A percentile compares a stretch with the other conserved stretches of the same genome.
These are phyloP conservation scores for Macrophomina tecta DNA, from an alignment of 2,329 filamentous ascomycete species.

Conservation along the genomic window DNA sequence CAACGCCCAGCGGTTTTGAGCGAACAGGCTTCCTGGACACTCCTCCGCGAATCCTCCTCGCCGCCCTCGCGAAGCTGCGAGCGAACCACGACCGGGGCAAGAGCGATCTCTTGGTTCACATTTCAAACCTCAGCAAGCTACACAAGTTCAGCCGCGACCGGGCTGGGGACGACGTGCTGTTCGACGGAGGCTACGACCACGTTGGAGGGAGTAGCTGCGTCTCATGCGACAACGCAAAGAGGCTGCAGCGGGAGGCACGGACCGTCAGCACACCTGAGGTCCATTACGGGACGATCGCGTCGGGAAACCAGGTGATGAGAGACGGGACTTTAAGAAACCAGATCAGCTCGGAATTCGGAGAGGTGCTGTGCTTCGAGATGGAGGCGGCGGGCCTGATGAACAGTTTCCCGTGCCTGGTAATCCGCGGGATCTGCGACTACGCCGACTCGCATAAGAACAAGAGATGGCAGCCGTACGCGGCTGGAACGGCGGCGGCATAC, in stretches of 20 bases:
- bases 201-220: slow-evolving; percentile 28
- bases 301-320: slow-evolving; percentile 18
- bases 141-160: slow-evolving; percentile 28
- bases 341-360: slow-evolving; percentile 31
- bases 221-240: slow-evolving; percentile 27
- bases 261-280: slow-evolving; percentile 21
- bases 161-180: slow-evolving; percentile 31
- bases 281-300: slow-evolving; percentile 26
- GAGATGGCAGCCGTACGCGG: slow-evolving; percentile 35
- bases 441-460: slow-evolving; percentile 35
- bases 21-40: slow-evolving; percentile 29
- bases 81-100: slow-evolving; percentile 24
- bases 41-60: slow-evolving; percentile 29
- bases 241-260: slow-evolving; percentile 26
- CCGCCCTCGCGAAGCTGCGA: slow-evolving; percentile 29
- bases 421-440: slow-evolving; percentile 37
- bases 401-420: slow-evolving; percentile 35
- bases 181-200: slow-evolving; percentile 33
- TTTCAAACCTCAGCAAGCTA: slow-evolving; percentile 24
- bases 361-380: slow-evolving; percentile 35
- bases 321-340: background rate
- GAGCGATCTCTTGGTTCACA: slow-evolving; percentile 23
- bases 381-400: slow-evolving; percentile 39
- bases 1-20: slow-evolving; percentile 29
- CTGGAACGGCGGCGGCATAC: slow-evolving; percentile 34